A percentile compares a stretch with the other conserved stretches of the same genome.
phyloP scores from a whole-genome alignment of 257 asterid genomes.

The Echites panduratus region DNA sequence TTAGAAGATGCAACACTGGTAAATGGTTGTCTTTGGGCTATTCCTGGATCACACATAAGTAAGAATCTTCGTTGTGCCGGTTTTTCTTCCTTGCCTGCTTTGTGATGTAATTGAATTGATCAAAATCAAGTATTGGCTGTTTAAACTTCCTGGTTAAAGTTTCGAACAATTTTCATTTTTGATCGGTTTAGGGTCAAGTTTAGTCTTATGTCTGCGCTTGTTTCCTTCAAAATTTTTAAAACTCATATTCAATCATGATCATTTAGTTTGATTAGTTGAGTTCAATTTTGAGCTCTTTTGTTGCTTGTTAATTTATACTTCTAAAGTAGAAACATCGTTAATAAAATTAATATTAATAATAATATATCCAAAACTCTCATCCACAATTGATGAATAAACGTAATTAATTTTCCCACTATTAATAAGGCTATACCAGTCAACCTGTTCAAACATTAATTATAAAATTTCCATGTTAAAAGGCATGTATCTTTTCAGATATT shows the following conservation, averaged over 20 bases:
- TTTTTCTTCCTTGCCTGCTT: neutral
- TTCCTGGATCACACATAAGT: conserved; percentile 86
- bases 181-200: neutral
- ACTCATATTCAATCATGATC: too few relatives aligned
- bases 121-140: neutral
- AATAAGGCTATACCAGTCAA: neutral
- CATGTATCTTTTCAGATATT: neutral
- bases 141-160: neutral
- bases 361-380: neutral
- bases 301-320: neutral
- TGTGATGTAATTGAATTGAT: neutral
- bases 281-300: neutral
- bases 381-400: neutral
- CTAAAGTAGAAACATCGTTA: neutral
- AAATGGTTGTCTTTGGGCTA: conserved; percentile 97
- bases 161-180: too few relatives aligned
- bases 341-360: too few relatives aligned
- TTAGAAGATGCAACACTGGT: conserved; percentile 66
- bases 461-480: neutral
- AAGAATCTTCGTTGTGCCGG: conserved; percentile 4
- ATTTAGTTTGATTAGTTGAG: neutral
- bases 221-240: too few relatives aligned
- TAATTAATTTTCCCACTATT: too few relatives aligned
- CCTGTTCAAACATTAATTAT: neutral
- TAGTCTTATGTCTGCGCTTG: neutral